These are phyloP conservation scores for Chaetomium fimeti DNA, from an alignment of 495 filamentous ascomycete species.

Conservation along the genomic window DNA sequence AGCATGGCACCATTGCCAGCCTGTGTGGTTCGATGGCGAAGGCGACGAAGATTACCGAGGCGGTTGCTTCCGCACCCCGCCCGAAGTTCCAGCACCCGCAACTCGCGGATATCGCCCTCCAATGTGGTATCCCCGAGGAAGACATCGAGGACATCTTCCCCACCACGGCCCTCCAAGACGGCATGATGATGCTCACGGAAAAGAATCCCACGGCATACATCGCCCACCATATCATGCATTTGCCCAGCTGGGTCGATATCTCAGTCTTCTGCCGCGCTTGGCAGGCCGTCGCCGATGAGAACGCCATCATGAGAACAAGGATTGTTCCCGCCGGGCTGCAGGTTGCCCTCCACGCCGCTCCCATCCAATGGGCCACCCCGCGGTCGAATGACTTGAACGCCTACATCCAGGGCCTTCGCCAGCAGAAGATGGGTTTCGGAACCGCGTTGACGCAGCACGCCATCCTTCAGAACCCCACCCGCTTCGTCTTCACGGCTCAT, in stretches of 20 bases:
- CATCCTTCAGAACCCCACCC: constrained; percentile 21
- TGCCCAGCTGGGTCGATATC: constrained; percentile 44
- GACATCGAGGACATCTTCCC: constrained; percentile 58
- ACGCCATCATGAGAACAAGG: background rate
- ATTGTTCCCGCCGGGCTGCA: constrained; percentile 1
- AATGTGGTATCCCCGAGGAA: constrained; percentile 6
- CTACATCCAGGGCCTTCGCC: background rate
- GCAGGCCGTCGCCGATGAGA: background rate
- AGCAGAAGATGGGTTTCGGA: constrained; percentile 21
- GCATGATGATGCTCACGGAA: constrained; percentile 48
- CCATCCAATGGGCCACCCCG: background rate
- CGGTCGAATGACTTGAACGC: background rate
- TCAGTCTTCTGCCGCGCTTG: background rate
- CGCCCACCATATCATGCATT: constrained; percentile 41
- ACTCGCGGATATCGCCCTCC: constrained; percentile 11
- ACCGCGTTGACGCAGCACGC: constrained; percentile 28
- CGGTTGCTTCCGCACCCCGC: background rate
- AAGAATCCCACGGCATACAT: constrained; percentile 45
- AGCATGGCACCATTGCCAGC: constrained; percentile 21
- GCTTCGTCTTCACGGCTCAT: constrained; percentile 58
- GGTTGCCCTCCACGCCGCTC: background rate
- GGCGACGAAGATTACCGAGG: background rate
- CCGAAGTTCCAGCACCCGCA: constrained; percentile 8
- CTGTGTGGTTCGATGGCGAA: constrained; percentile 1
- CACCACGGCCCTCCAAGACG: constrained; percentile 56